These are phyloP conservation scores for Ormosia emarginata DNA, from an alignment of 306 rosid species.

Conservation along the genomic window DNA sequence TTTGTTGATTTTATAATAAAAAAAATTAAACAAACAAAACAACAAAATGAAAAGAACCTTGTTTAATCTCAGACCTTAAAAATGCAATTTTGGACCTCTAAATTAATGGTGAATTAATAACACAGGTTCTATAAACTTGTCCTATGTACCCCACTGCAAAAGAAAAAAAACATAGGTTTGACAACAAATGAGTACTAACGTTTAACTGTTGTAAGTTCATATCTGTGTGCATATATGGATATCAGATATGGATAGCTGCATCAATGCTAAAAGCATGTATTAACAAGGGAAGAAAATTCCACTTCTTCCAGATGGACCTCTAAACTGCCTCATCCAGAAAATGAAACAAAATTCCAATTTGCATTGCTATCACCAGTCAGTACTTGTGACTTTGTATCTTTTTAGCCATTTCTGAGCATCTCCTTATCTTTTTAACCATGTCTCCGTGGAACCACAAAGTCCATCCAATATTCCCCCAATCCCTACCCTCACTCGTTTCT, in stretches of 20 bases:
- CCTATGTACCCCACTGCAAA: not conserved
- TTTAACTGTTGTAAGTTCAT: not conserved
- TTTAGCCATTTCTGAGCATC: not conserved
- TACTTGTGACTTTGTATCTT: not conserved
- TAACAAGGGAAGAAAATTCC: not conserved
- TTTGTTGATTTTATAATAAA: not conserved
- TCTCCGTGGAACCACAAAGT: not conserved
- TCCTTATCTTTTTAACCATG: not conserved
- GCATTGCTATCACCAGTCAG: not conserved
- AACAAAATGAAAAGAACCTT: not conserved
- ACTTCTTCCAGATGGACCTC: not conserved
- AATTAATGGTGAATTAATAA: not conserved
- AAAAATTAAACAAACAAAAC: not conserved
- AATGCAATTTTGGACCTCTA: not conserved
- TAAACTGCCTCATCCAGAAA: no score
- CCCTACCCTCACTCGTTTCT: not conserved
- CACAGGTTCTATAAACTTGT: not conserved
- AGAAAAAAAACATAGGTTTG: not conserved
- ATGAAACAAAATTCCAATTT: not conserved
- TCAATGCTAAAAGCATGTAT: not conserved
- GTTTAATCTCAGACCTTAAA: not conserved
- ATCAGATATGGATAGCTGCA: not conserved
- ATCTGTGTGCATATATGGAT: not conserved
- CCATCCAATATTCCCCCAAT: not conserved
- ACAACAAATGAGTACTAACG: not conserved